A percentile compares a stretch with the other conserved stretches of the same genome.
Evolutionary conservation across 805 yeast species (phyloP).

Genomic region (Metschnikowia borealis): DNA sequence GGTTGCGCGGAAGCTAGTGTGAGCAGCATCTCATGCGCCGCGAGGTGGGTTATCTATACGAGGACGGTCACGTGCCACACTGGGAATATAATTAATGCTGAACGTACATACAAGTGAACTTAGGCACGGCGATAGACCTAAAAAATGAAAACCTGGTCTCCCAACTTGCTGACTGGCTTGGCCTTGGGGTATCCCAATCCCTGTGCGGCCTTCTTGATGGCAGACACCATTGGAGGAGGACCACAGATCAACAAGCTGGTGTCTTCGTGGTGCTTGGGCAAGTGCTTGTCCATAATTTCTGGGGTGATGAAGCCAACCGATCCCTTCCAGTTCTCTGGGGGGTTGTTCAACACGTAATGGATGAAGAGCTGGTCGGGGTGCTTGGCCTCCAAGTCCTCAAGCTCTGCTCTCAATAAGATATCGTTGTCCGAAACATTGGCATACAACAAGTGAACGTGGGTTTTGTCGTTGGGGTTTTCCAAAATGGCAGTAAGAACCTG

Average conservation of each 20-base stretch:
- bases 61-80: not conserved
- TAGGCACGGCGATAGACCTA: constrained; percentile 25
- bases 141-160: constrained; percentile 86
- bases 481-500: constrained; percentile 83
- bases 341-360: constrained; percentile 71
- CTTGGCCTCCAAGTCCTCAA: constrained; percentile 57
- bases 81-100: not conserved
- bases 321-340: constrained; percentile 72
- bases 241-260: constrained; percentile 83
- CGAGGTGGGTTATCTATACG: not conserved
- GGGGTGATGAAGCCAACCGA: constrained; percentile 76
- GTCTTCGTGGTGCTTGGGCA: constrained; percentile 59
- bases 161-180: constrained; percentile 82
- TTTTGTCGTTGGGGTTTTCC: constrained; percentile 70
- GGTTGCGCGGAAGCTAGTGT: not conserved
- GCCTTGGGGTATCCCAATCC: constrained; percentile 79
- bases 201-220: constrained; percentile 73
- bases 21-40: not conserved
- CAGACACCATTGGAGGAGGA: constrained; percentile 88
- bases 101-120: not conserved
- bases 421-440: constrained; percentile 81
- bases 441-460: constrained; percentile 69
- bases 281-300: constrained; percentile 59
- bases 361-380: constrained; percentile 60
- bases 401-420: constrained; percentile 74